Base-by-base conservation (phyloP, 78 protist genomes). In the Bodo saltans region DNA sequence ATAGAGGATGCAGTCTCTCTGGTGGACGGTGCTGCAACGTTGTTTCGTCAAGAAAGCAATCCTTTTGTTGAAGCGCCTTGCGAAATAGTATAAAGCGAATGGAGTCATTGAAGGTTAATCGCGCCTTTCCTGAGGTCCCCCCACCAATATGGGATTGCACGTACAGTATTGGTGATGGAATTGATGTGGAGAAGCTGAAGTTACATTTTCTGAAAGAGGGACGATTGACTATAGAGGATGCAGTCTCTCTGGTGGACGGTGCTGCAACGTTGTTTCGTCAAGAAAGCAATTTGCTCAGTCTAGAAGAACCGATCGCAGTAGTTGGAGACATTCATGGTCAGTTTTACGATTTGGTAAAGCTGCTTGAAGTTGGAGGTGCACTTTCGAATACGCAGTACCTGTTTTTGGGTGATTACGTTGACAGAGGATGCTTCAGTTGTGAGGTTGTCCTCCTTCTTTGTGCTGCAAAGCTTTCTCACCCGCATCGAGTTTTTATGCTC, bases 321-420 rank as follows among this genome's bases (percentile, higher is more conserved):
- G 93, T 95, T 74, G 98, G 98, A 28, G 98, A 95, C 88, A 90
- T 88, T 34, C 98, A 95, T 86, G 98, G 98, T 30, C 98, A 93
- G 88, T 85, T 42, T 42, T 83, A 75, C 68, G 89, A 87, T 35
- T 76, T 95, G n/a, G 25, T 94, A 30, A 81, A 94, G 71, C 94
- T 95, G 39, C 91, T 95, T 42, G 84, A 88, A 4, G 35, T 92
- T 29, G 92, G 89, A 83, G 98, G 98, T 1, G 83, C 88, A 3
- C 71, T 85, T 35, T 96, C 96, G 0, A 95, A 93, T 72, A 93
- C 96, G 2, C 89, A 90, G 69, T 93, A 88, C 47, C 85, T 96
- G 28, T 95, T 95, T 35, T 2, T 70, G n/a, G 92, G 92, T 28
- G 92, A 89, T 70, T 85, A 72, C 83, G 89, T 89, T 26, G 92